phyloP scores from a whole-genome alignment of 805 yeast genomes.

The Cephaloascus albidus region DNA sequence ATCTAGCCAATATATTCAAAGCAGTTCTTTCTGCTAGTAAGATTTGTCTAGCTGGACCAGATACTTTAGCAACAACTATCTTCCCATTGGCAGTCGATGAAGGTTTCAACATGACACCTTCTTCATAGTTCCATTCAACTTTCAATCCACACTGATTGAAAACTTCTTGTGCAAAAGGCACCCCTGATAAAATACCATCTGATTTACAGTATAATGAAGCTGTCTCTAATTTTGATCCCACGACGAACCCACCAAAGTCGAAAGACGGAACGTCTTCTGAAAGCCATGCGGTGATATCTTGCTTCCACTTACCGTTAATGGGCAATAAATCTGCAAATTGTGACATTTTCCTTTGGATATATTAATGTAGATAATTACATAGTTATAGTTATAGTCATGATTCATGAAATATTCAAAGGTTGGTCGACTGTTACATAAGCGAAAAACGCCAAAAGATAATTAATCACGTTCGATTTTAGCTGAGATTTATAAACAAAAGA shows the following conservation, averaged over 20 bases:
- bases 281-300: constrained; percentile 64
- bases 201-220: constrained; percentile 81
- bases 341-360: too few species aligned
- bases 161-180: constrained; percentile 85
- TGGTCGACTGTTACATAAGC: too few species aligned
- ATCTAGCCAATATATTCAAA: constrained; percentile 69
- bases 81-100: constrained; percentile 35
- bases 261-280: constrained; percentile 89
- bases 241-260: constrained; percentile 92
- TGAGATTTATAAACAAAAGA: too few species aligned
- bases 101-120: constrained; percentile 54
- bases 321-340: constrained; percentile 54
- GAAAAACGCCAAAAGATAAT: too few species aligned
- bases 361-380: too few species aligned
- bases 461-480: too few species aligned
- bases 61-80: constrained; percentile 65
- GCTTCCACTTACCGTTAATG: constrained; percentile 71
- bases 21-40: constrained; percentile 82
- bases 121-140: constrained; percentile 66
- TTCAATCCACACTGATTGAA: constrained; percentile 62
- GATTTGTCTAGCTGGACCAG: constrained; percentile 73
- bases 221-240: constrained; percentile 62
- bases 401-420: too few species aligned
- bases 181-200: constrained; percentile 72
- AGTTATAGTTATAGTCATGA: too few species aligned